Evolutionary conservation across 2,329 filamentous ascomycete genomes (phyloP).

Genomic region (Cladophialophora carrionii): DNA sequence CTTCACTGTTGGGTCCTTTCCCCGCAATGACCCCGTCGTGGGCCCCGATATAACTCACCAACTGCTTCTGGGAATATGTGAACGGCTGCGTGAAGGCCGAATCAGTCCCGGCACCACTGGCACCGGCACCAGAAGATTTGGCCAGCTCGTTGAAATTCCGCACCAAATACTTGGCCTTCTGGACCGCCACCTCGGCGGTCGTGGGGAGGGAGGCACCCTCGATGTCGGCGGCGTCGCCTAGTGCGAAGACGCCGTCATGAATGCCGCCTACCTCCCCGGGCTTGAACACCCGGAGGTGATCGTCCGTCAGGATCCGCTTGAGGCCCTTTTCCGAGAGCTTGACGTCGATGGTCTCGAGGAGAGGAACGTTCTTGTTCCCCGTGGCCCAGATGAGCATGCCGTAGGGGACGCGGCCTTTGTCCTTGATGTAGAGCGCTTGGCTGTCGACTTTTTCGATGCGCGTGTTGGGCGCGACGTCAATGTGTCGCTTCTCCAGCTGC

Average conservation of each 20-base stretch:
- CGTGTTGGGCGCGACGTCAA: slow-evolving; percentile 47
- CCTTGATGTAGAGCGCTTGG: slow-evolving; percentile 44
- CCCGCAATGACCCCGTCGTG: slow-evolving; percentile 50
- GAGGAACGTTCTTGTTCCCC: slow-evolving; percentile 43
- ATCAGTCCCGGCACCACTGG: not conserved
- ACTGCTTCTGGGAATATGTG: slow-evolving; percentile 46
- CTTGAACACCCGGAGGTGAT: slow-evolving; percentile 37
- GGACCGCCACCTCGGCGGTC: slow-evolving; percentile 38
- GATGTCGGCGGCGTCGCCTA: slow-evolving; percentile 42
- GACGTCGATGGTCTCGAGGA: slow-evolving; percentile 44
- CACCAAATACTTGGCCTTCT: slow-evolving; percentile 38
- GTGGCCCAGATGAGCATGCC: slow-evolving; percentile 49
- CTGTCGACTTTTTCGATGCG: slow-evolving; percentile 45
- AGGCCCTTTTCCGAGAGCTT: slow-evolving; percentile 43
- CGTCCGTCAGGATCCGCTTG: slow-evolving; percentile 45
- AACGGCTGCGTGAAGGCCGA: slow-evolving; percentile 39
- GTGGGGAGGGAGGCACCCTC: slow-evolving; percentile 33
- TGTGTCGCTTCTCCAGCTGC: slow-evolving; percentile 44
- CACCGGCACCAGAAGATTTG: not conserved
- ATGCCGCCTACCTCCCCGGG: slow-evolving; percentile 5
- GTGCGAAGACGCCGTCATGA: slow-evolving; percentile 38
- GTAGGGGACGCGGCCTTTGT: slow-evolving; percentile 43
- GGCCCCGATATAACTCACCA: slow-evolving; percentile 49
- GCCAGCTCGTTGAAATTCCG: slow-evolving; percentile 29
- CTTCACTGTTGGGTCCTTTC: slow-evolving; percentile 34